A percentile compares a stretch with the other conserved stretches of the same genome.
phyloP scores from a whole-genome alignment of 805 yeast species.

The Saccharomycopsis lassenensis region DNA sequence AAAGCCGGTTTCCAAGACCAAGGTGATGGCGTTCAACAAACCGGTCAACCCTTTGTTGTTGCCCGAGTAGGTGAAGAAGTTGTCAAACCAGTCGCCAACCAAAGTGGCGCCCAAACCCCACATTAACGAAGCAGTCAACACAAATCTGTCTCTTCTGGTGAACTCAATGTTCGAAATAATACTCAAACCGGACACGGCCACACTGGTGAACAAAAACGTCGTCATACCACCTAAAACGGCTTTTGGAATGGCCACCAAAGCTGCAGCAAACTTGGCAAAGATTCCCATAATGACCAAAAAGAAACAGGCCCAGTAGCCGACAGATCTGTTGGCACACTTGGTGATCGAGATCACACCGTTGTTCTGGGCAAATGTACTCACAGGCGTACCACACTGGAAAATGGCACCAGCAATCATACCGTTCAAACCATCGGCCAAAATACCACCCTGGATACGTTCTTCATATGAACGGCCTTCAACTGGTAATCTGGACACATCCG shows the following conservation, averaged over 20 bases:
- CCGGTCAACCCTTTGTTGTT: conserved; percentile 45
- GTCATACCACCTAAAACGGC: conserved; percentile 86
- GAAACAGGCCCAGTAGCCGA: conserved; percentile 73
- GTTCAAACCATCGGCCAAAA: conserved; percentile 78
- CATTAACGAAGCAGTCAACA: conserved; percentile 51
- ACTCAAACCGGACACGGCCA: conserved; percentile 63
- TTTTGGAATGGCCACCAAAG: conserved; percentile 72
- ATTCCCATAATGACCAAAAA: conserved; percentile 80
- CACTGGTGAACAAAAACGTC: conserved; percentile 63
- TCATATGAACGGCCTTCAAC: conserved; percentile 78
- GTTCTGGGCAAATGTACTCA: conserved; percentile 90
- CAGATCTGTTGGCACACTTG: conserved; percentile 77
- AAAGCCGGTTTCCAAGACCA: conserved; percentile 65
- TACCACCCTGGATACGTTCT: conserved; percentile 86
- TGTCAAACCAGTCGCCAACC: conserved; percentile 53
- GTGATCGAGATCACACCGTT: conserved; percentile 91
- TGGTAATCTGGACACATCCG: conserved; percentile 78
- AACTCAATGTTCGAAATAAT: conserved; percentile 42
- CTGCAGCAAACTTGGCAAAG: conserved; percentile 79
- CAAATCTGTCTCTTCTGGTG: conserved; percentile 64
- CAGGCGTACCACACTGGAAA: conserved; percentile 71
- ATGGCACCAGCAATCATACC: conserved; percentile 66
- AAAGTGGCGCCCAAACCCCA: conserved; percentile 61
- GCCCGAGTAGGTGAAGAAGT: conserved; percentile 60
- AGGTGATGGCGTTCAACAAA: conserved; percentile 53